Percentiles rank a stretch among this genome's conserved stretches.
Evolutionary conservation across 148 eudicot species (phyloP).

Genomic region (Linanthus parryae): DNA sequence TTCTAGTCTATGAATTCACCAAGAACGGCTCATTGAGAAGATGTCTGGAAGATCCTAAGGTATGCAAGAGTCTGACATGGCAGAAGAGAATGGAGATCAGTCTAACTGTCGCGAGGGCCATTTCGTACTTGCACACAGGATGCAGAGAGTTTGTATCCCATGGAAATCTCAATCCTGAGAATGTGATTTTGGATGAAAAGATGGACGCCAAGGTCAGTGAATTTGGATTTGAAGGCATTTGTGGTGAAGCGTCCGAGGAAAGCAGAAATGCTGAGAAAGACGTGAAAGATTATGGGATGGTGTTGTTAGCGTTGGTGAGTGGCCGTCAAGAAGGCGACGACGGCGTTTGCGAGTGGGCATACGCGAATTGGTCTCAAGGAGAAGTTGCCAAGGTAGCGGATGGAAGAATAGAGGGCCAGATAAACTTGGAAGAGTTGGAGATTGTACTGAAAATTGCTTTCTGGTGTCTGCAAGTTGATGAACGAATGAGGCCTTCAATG

Average conservation of each 20-base stretch:
- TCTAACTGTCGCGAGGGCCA: conserved; percentile 40
- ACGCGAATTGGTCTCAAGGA: conserved; percentile 37
- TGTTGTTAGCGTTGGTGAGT: conserved; percentile 33
- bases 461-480: conserved; percentile 60
- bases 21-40: conserved; percentile 37
- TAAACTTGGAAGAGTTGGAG: conserved; percentile 43
- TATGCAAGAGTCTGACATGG: conserved; percentile 46
- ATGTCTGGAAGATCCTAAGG: conserved; percentile 35
- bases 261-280: conserved; percentile 30
- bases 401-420: conserved; percentile 25
- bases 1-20: conserved; percentile 44
- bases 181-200: conserved; percentile 41
- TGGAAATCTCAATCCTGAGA: conserved; percentile 43
- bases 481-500: conserved; percentile 61
- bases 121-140: conserved; percentile 52
- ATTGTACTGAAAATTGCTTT: conserved; percentile 45
- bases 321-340: conserved; percentile 29
- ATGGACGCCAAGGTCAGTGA: conserved; percentile 49
- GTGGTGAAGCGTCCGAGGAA: conserved; percentile 7
- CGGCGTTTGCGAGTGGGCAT: conserved; percentile 25
- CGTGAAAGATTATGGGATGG: conserved; percentile 44
- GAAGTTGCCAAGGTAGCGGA: conserved; percentile 29
- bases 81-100: conserved; percentile 40
- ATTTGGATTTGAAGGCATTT: conserved; percentile 26
- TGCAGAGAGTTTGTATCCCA: conserved; percentile 61